Evolutionary conservation across 768 basidiomycete genomes (phyloP), one percentile per base, ranked within the genome.

Genomic region (Kwoniella newhampshirensis): DNA sequence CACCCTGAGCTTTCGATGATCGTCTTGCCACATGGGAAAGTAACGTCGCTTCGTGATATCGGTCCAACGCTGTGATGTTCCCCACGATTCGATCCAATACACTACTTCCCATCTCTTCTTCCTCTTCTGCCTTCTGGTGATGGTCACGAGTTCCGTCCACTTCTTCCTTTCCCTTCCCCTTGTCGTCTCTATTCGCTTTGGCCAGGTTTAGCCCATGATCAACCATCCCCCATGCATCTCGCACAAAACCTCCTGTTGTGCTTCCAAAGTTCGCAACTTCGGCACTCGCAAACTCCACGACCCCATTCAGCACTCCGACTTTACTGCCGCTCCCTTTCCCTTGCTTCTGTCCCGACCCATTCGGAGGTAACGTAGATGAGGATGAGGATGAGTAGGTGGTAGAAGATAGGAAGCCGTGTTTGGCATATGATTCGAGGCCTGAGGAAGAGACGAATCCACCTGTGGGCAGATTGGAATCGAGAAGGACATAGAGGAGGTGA

Each of bases 361-460:
- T 7, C 18, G 52, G 21, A 20, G 81, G 82, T 25, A 77, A 55
- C n/a, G 75, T 60, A 18, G 74, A 60, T 8, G 76, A 67, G 50
- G 70, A 62, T 49, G 51, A 71, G 57, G 64, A 77, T 62, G 49
- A 71, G 45, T 63, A 62, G 1, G 81, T 69, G 15, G 79, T 61
- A 28, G 21, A 13, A 2, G 66, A 53, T 30, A 80, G 60, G 69
- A 93, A 88, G 0, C 91, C 96, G 73, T 99, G 96, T 25, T 87
- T 86, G 37, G 84, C 78, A 72, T 85, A 92, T 4, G 91, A 91
- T 70, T 99, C 94, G 58, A 98, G 82, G 1, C 94, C 94, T 2
- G 89, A 84, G 0, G 92, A 96, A 0, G 93, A 89, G 57, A 97
- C 89, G 75, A 99, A 99, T 1, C 94, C 87, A 32, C 96, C 96